Evolutionary conservation across 164 flowering plant species (phyloP), one percentile per base, ranked within the genome.

Genomic region (Umbellularia californica): DNA sequence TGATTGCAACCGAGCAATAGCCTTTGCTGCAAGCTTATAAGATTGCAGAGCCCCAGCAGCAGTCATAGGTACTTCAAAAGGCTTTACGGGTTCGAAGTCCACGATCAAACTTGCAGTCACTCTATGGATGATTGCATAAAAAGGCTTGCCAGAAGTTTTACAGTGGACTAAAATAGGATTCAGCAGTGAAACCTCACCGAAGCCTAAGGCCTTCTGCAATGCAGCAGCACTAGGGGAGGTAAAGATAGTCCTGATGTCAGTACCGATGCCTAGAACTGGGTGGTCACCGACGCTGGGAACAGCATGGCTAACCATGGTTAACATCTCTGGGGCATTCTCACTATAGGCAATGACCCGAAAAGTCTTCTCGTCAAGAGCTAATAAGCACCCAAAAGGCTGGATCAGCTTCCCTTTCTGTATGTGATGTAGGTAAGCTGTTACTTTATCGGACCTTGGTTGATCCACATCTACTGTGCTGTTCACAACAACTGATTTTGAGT

Each of bases 1-100:
- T 11, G 95, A 81, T 80, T 92, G 97, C 78, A 92, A 77, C 35
- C 90, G 79, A 3, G 92, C 77, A 73, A 92, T 90, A 7, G 97
- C 95, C 77, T 92, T 92, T 50, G 94, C 94, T 13, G 97, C 97
- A 35, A 90, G 94, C 84, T 92, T 92, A 81, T 92, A 90, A 0
- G 97, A 92, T 65, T 90, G 97, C 71, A 92, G 80, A 69, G 97
- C 97, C 13, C 97, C 95, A 23, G 97, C 97, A 28, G 97, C 95
- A 68, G 92, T 92, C 92, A 90, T 90, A 65, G 97, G 95, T 47
- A 87, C 92, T 81, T 90, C 97, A 76, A 81, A 87, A 62, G 95
- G 95, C 79, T 87, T 92, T 41, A 90, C 97, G 0, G 97, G 97
- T 75, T 92, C 97, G 70, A 92, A 90, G 76, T 92, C 97, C 62